These are phyloP conservation scores for Striga asiatica DNA, from an alignment of 257 asterid species.

Conservation along the genomic window DNA sequence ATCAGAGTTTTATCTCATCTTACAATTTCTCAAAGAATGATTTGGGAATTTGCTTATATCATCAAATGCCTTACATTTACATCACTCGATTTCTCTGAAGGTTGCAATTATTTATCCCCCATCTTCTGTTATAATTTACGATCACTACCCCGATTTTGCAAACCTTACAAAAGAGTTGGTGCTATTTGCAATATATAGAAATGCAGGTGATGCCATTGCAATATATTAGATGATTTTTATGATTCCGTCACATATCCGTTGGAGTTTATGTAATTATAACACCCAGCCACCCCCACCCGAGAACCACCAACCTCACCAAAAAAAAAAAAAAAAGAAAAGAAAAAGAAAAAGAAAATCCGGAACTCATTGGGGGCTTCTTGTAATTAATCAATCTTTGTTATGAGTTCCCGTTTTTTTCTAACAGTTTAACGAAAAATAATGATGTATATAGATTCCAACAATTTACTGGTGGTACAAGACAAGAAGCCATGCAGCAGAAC, in stretches of 20 bases:
- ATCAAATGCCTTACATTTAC: not conserved
- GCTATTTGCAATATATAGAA: too few species aligned
- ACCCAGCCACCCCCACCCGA: too few species aligned
- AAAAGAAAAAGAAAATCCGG: too few species aligned
- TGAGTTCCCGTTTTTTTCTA: not conserved
- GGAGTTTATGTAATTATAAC: too few species aligned
- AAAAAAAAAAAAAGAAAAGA: too few species aligned
- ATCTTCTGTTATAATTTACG: not conserved
- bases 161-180: not conserved
- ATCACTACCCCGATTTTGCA: not conserved
- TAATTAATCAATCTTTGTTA: not conserved
- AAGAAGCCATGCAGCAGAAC: slow-evolving; percentile 69
- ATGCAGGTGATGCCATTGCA: too few species aligned
- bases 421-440: not conserved
- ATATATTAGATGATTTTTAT: too few species aligned
- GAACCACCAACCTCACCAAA: too few species aligned
- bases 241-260: too few species aligned
- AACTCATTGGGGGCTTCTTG: too few species aligned
- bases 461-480: slow-evolving; percentile 72
- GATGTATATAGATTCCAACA: slow-evolving; percentile 49
- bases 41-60: not conserved
- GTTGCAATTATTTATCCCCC: not conserved
- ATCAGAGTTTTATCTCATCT: not conserved
- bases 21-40: too few species aligned
- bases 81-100: not conserved